phyloP scores from a whole-genome alignment of 129 eudicot species.

The Flaveria trinervia region DNA sequence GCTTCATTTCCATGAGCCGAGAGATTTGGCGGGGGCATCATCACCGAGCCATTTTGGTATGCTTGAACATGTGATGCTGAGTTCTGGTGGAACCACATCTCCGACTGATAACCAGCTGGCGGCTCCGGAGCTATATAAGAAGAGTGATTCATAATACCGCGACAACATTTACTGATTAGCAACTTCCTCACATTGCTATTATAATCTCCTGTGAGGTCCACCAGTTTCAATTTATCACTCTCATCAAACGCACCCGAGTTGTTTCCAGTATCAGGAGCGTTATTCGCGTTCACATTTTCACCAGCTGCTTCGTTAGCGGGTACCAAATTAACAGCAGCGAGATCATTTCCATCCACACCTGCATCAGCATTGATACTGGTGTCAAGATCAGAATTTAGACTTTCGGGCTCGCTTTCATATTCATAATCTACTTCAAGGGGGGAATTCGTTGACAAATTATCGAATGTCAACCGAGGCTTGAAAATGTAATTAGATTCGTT shows the following conservation, averaged over 20 bases:
- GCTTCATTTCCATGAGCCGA: constrained; percentile 48
- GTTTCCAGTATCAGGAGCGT: constrained; percentile 9
- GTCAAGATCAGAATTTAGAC: constrained; percentile 34
- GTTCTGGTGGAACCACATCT: constrained; percentile 12
- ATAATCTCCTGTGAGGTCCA: constrained; percentile 72
- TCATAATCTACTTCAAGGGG: constrained; percentile 25
- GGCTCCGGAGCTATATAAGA: constrained; percentile 6
- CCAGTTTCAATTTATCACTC: constrained; percentile 43
- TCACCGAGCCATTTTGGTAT: constrained; percentile 23
- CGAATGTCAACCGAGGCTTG: constrained; percentile 22
- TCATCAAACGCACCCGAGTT: constrained; percentile 31
- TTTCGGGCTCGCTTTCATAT: constrained; percentile 30
- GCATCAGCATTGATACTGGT: constrained; percentile 10
- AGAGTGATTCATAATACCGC: constrained; percentile 26
- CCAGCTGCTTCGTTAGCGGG: constrained; percentile 2
- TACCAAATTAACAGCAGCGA: constrained; percentile 4
- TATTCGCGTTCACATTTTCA: background rate
- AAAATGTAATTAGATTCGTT: constrained; percentile 23
- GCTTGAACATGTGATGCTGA: constrained; percentile 12
- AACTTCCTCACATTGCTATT: constrained; percentile 64
- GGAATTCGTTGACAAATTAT: constrained; percentile 21
- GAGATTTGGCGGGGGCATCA: constrained; percentile 16
- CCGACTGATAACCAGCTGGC: constrained; percentile 1
- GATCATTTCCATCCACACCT: constrained; percentile 27
- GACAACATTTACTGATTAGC: constrained; percentile 45